These are phyloP conservation scores for Citrullus amarus DNA, from an alignment of 306 rosid genomes.

Conservation along the genomic window DNA sequence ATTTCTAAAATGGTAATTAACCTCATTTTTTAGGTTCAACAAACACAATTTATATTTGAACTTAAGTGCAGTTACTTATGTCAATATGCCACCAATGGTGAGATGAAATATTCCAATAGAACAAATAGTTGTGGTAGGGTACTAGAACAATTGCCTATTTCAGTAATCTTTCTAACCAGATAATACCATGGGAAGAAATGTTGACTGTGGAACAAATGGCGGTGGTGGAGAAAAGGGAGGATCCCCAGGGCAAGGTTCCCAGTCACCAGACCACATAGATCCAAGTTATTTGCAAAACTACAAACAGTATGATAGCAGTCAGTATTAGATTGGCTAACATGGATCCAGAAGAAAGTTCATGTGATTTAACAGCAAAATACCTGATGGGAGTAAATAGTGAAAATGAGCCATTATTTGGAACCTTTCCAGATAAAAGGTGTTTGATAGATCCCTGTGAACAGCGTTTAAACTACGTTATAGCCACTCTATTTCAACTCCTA, in stretches of 20 bases:
- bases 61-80: background rate
- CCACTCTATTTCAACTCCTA: background rate
- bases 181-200: conserved; percentile 11
- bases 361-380: conserved; percentile 4
- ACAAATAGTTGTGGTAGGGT: background rate
- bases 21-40: background rate
- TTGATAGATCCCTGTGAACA: conserved; percentile 9
- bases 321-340: background rate
- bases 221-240: conserved; percentile 18
- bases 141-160: conserved; percentile 1
- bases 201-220: conserved; percentile 9
- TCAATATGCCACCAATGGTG: background rate
- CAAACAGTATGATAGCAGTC: background rate
- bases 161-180: background rate
- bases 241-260: conserved; percentile 16
- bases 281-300: conserved; percentile 10
- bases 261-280: conserved; percentile 15
- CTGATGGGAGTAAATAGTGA: conserved; percentile 14
- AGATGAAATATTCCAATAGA: background rate
- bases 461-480: background rate
- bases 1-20: background rate
- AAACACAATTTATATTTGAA: background rate
- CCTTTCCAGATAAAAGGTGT: conserved; percentile 6
- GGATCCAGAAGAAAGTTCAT: background rate
- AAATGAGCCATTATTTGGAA: conserved; percentile 21